phyloP scores from a whole-genome alignment of 2,329 filamentous ascomycete species.

The Atkinsonella hypoxylon region DNA sequence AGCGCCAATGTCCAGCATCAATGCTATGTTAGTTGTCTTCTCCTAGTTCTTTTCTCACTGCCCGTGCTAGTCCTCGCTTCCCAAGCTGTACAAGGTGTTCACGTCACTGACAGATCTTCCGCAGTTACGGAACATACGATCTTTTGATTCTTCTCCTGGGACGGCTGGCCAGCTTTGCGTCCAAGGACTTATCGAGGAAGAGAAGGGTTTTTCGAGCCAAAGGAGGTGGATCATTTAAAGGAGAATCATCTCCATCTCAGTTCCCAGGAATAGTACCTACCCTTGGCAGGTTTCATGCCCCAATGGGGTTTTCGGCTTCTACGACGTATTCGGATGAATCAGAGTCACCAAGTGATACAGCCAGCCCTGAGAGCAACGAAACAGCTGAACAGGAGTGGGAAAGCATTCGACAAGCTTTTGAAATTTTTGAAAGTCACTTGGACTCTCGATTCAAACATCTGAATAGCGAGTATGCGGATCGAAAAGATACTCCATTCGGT shows the following conservation, averaged over 20 bases:
- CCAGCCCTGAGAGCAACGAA: slow-evolving; percentile 53
- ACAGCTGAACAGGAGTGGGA: slow-evolving; percentile 71
- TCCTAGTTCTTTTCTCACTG: not conserved
- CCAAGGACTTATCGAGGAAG: slow-evolving; percentile 69
- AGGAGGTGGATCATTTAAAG: slow-evolving; percentile 14
- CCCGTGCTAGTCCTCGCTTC: not conserved
- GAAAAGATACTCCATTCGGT: slow-evolving; percentile 63
- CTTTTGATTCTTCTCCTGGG: slow-evolving; percentile 74
- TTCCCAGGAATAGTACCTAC: slow-evolving; percentile 47
- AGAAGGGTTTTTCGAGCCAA: slow-evolving; percentile 39
- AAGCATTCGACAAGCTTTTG: slow-evolving; percentile 58
- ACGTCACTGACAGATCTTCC: not conserved
- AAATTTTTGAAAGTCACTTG: slow-evolving; percentile 51
- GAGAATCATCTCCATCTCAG: slow-evolving; percentile 25
- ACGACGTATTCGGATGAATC: slow-evolving; percentile 29
- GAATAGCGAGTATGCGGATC: slow-evolving; percentile 51
- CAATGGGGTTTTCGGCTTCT: slow-evolving; percentile 43
- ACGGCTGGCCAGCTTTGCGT: slow-evolving; percentile 66
- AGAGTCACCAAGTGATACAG: slow-evolving; percentile 36
- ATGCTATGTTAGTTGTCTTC: slow-evolving; percentile 48
- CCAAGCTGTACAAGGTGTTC: slow-evolving; percentile 12
- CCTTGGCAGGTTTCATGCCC: slow-evolving; percentile 35
- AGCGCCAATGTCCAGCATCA: slow-evolving; percentile 62
- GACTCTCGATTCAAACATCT: slow-evolving; percentile 68
- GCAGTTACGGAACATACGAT: slow-evolving; percentile 76